These are phyloP conservation scores for Kodamaea fungicola DNA, from an alignment of 1,139 yeast genomes.

Conservation along the genomic window DNA sequence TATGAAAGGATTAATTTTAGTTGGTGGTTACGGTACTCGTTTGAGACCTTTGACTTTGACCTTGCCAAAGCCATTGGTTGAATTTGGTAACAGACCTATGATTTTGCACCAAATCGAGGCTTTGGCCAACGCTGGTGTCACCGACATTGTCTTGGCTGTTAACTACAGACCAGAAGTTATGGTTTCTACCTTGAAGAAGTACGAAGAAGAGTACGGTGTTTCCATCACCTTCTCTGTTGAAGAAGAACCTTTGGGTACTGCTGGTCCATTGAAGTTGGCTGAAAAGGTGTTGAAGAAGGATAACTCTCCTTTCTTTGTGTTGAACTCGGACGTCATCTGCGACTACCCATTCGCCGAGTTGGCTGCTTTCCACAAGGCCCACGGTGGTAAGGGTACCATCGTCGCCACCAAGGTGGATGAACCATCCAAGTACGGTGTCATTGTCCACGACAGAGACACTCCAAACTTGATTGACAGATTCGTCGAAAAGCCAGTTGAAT, in stretches of 20 bases:
- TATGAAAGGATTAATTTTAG: conserved; percentile 98
- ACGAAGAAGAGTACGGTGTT: conserved; percentile 94
- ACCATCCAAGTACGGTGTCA: conserved; percentile 99
- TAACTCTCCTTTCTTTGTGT: conserved; percentile 92
- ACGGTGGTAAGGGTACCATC: conserved; percentile 97
- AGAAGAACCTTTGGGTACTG: conserved; percentile 98
- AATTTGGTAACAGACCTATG: conserved; percentile 98
- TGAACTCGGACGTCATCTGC: conserved; percentile 97
- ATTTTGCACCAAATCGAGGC: conserved; percentile 97
- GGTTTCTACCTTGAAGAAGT: conserved; percentile 92
- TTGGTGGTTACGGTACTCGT: conserved; percentile 99
- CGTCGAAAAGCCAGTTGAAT: conserved; percentile 99
- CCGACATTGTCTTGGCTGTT: conserved; percentile 97
- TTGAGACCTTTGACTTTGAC: conserved; percentile 98
- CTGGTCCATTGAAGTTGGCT: conserved; percentile 98
- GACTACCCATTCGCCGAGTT: conserved; percentile 96
- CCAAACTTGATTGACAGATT: conserved; percentile 96
- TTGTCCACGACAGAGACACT: conserved; percentile 91
- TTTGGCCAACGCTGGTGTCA: conserved; percentile 96
- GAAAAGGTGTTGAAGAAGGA: conserved; percentile 92
- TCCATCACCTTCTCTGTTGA: conserved; percentile 95
- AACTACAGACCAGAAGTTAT: conserved; percentile 99
- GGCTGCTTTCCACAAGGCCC: conserved; percentile 88
- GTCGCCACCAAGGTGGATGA: conserved; percentile 99
- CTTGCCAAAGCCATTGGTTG: conserved; percentile 97